These are phyloP conservation scores for Cnidoscolus chayamansa DNA, from an alignment of 441 rosid genomes.

Conservation along the genomic window DNA sequence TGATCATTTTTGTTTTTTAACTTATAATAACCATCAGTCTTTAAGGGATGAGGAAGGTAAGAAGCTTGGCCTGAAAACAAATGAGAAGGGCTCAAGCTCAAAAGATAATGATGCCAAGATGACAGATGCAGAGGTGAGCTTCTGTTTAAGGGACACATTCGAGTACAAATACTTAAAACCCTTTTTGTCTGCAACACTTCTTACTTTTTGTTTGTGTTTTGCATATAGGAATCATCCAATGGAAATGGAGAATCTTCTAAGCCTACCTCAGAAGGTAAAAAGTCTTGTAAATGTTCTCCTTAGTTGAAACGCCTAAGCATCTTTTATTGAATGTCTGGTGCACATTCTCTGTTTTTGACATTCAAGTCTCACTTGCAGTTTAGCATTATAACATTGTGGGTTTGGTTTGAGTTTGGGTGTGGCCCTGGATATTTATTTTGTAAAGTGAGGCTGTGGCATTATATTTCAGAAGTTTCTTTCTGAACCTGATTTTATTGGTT, in stretches of 20 bases:
- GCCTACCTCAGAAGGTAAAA: conserved; percentile 53
- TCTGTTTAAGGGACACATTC: conserved; percentile 8
- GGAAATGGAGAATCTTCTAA: conserved; percentile 56
- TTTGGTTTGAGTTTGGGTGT: background rate
- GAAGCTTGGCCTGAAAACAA: conserved; percentile 66
- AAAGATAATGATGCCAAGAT: conserved; percentile 69
- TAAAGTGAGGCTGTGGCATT: background rate
- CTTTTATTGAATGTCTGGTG: background rate
- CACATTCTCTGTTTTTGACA: conserved; percentile 2
- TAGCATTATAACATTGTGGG: background rate
- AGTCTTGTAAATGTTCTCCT: background rate
- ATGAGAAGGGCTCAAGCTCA: conserved; percentile 50
- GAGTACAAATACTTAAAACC: background rate
- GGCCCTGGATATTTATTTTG: background rate
- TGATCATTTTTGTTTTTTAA: conserved; percentile 8
- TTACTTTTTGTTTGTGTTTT: conserved; percentile 4
- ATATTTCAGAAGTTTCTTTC: background rate
- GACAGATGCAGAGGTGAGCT: conserved; percentile 68
- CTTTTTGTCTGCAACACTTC: background rate
- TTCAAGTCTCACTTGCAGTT: conserved; percentile 7
- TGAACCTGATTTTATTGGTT: too few species aligned
- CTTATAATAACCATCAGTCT: conserved; percentile 37
- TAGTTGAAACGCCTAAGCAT: background rate
- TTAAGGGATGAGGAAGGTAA: conserved; percentile 88
- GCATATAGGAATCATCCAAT: conserved; percentile 59